A percentile compares a stretch with the other conserved stretches of the same genome.
Evolutionary conservation across 140 eudicot genomes (phyloP).

Genomic region (Ambrosia hybrid): DNA sequence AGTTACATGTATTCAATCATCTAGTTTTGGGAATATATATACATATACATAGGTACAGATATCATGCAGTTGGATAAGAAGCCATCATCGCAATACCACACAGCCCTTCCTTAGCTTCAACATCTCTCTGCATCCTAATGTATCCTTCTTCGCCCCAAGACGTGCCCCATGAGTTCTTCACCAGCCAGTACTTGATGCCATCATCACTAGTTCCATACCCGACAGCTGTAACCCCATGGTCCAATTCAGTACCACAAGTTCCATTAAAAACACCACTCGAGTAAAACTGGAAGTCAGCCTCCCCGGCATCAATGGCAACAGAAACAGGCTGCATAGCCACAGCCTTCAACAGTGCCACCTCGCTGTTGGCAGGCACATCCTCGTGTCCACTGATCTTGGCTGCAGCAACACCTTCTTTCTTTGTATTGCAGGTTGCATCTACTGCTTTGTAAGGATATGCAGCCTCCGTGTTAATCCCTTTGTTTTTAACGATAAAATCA

Average conservation of each 20-base stretch:
- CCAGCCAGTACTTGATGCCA: conserved; percentile 26
- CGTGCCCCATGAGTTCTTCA: conserved; percentile 38
- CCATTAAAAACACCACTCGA: conserved; percentile 33
- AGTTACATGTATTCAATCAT: no score
- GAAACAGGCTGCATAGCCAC: conserved; percentile 42
- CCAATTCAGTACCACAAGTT: conserved; percentile 27
- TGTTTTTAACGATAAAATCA: conserved; percentile 33
- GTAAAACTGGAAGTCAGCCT: conserved; percentile 37
- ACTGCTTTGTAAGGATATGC: conserved; percentile 36
- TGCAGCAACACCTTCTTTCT: conserved; percentile 24
- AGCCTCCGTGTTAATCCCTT: conserved; percentile 33
- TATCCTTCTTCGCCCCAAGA: conserved; percentile 39
- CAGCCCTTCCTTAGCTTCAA: conserved; percentile 20
- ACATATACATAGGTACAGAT: no score
- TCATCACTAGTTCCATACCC: conserved; percentile 34
- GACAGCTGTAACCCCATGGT: conserved; percentile 38
- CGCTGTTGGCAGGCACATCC: conserved; percentile 35
- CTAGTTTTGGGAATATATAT: not conserved
- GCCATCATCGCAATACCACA: conserved; percentile 37
- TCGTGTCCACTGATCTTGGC: conserved; percentile 41
- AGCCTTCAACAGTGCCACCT: conserved; percentile 31
- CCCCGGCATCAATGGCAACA: conserved; percentile 45
- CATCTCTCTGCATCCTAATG: conserved; percentile 34
- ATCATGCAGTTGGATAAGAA: conserved; percentile 28
- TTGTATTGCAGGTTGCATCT: conserved; percentile 33